These are phyloP conservation scores for Populus hybrid DNA, from an alignment of 441 rosid species.

Conservation along the genomic window DNA sequence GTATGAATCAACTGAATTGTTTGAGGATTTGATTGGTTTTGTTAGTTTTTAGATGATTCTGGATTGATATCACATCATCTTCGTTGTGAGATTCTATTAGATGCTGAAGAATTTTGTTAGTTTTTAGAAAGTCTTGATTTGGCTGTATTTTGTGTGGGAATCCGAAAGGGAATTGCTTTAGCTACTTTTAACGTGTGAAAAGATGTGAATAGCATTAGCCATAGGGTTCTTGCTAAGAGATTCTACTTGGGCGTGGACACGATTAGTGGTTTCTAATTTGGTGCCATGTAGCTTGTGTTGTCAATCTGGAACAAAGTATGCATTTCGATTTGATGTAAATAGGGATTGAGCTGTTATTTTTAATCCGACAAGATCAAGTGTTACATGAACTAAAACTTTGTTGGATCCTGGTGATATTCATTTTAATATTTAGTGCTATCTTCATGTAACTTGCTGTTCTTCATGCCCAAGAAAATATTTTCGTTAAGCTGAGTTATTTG, in stretches of 20 bases:
- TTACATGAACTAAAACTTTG: not conserved
- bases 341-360: not conserved
- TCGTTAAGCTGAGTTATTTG: not conserved
- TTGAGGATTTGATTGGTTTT: not conserved
- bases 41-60: slow-evolving; percentile 1
- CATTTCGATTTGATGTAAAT: not conserved
- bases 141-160: not conserved
- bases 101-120: slow-evolving; percentile 1
- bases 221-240: not conserved
- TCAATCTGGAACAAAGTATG: not conserved
- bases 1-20: not conserved
- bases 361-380: not conserved
- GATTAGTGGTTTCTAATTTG: not conserved
- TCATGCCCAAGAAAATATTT: not conserved
- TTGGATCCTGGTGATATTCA: not conserved
- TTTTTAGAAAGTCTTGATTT: not conserved
- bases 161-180: not conserved
- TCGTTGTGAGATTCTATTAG: not conserved
- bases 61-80: not conserved
- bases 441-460: not conserved
- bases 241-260: not conserved
- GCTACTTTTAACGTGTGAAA: not conserved
- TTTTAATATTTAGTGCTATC: not conserved
- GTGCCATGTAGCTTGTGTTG: not conserved
- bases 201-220: not conserved